Evolutionary conservation across 805 yeast genomes (phyloP), one percentile per base, ranked within the genome.

Genomic region (Schwanniomyces occidentalis): DNA sequence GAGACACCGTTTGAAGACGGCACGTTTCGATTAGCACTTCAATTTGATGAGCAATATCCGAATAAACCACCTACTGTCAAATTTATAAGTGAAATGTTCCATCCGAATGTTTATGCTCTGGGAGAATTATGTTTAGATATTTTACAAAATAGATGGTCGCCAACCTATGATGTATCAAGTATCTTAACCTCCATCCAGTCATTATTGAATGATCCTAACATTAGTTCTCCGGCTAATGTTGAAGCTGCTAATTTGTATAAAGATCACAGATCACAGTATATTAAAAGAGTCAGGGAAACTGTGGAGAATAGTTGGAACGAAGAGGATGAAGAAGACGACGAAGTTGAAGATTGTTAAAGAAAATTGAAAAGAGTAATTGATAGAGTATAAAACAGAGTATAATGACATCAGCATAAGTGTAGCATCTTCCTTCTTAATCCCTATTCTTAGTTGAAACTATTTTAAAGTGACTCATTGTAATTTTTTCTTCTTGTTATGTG

Each of bases 1-100:
- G 97, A 89, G 45, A 93, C 99, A 0, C 98, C 99, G 3, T 93
- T 88, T 56, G 99, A 93, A 60, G 99, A 93, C 56, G 99, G 99
- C 9, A 93, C 98, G 0, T 93, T 93, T 63, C 75, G 95, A 40
- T 70, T 93, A 41, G 73, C 80, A 35, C 62, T 93, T 48, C 91
- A 86, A 50, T 93, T 93, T 57, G 96, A 89, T 57, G 99, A 93
- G 65, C 96, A 89, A 55, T 93, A 93, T 54, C 99, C 99, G 4
- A 90, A 91, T 53, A 93, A 93, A 54, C 98, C 99, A 15, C 99
- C 99, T 2, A 71, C 76, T 38, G 99, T 93, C 28, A 84, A 86
- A 57, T 93, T 93, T 58, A 69, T 90, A 24, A 82, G 91, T 42
- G 91, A 86, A 51, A 93, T 93, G 96, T 93, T 93, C 61, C 99